Percentiles rank a stretch among this genome's conserved stretches.
These are phyloP conservation scores for Pichia sp. DNA, from an alignment of 1,139 yeast species.

Conservation along the genomic window DNA sequence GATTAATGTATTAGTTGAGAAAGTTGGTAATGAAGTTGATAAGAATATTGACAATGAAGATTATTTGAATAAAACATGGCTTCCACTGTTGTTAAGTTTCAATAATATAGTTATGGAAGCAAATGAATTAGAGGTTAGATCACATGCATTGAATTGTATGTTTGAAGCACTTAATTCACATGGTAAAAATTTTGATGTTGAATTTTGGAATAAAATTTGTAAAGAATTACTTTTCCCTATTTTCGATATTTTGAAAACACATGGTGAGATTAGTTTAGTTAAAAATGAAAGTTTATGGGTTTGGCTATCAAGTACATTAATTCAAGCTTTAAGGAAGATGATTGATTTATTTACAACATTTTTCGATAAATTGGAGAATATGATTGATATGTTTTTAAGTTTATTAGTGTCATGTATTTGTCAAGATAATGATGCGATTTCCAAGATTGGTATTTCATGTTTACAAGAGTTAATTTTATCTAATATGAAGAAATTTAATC, in stretches of 20 bases:
- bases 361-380: slow-evolving; percentile 62
- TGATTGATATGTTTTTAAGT: slow-evolving; percentile 71
- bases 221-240: slow-evolving; percentile 80
- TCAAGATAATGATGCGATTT: slow-evolving; percentile 94
- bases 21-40: slow-evolving; percentile 38
- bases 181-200: slow-evolving; percentile 66
- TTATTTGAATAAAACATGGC: slow-evolving; percentile 49
- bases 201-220: slow-evolving; percentile 80
- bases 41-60: slow-evolving; percentile 29
- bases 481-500: slow-evolving; percentile 58
- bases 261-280: slow-evolving; percentile 64
- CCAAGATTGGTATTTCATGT: slow-evolving; percentile 89
- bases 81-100: slow-evolving; percentile 77
- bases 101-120: slow-evolving; percentile 90
- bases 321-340: slow-evolving; percentile 89
- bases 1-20: slow-evolving; percentile 56
- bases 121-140: slow-evolving; percentile 88
- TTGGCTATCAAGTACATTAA: slow-evolving; percentile 93
- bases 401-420: slow-evolving; percentile 82
- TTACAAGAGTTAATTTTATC: slow-evolving; percentile 68
- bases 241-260: slow-evolving; percentile 68
- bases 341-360: slow-evolving; percentile 75
- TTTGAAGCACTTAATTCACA: slow-evolving; percentile 75
- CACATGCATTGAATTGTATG: slow-evolving; percentile 74
- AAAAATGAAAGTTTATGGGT: slow-evolving; percentile 77